Conservation (phyloP, 257 asterid species). For the Nemophila menziesii region DNA sequence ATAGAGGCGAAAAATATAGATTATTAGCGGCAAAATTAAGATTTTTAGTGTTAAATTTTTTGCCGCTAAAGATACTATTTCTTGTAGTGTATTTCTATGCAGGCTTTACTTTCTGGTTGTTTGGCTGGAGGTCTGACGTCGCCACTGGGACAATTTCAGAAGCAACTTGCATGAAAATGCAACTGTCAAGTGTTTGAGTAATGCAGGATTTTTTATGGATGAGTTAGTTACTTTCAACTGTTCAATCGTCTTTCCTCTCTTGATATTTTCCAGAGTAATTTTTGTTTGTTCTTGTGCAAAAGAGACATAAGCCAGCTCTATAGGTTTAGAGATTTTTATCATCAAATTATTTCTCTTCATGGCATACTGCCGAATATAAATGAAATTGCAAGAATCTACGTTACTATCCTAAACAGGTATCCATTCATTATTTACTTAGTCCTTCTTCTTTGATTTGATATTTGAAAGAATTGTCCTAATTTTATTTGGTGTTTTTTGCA, state of each 20-base stretch:
- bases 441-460: slow-evolving; percentile 1
- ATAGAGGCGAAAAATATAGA: no score
- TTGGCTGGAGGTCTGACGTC: slow-evolving; percentile 94
- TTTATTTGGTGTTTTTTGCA: slow-evolving; percentile 23
- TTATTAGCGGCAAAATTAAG: no score
- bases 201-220: slow-evolving; percentile 83
- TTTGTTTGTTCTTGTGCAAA: slow-evolving; percentile 34
- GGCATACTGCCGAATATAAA: slow-evolving; percentile 54
- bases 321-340: slow-evolving; percentile 58
- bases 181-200: slow-evolving; percentile 88
- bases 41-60: no score
- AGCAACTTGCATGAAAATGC: slow-evolving; percentile 56
- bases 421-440: not conserved
- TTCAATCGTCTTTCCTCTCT: not conserved
- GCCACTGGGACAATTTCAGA: slow-evolving; percentile 72
- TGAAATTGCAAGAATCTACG: slow-evolving; percentile 47
- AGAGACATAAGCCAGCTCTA: slow-evolving; percentile 59
- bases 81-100: no score
- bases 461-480: slow-evolving; percentile 4
- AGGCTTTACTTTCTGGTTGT: slow-evolving; percentile 96
- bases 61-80: no score
- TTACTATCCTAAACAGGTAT: slow-evolving; percentile 44
- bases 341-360: slow-evolving; percentile 56
- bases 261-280: not conserved
- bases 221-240: slow-evolving; percentile 37